Percentiles rank a stretch among this genome's conserved stretches.
These are phyloP conservation scores for Fusarium ramigenum DNA, from an alignment of 2,329 filamentous ascomycete species.

Conservation along the genomic window DNA sequence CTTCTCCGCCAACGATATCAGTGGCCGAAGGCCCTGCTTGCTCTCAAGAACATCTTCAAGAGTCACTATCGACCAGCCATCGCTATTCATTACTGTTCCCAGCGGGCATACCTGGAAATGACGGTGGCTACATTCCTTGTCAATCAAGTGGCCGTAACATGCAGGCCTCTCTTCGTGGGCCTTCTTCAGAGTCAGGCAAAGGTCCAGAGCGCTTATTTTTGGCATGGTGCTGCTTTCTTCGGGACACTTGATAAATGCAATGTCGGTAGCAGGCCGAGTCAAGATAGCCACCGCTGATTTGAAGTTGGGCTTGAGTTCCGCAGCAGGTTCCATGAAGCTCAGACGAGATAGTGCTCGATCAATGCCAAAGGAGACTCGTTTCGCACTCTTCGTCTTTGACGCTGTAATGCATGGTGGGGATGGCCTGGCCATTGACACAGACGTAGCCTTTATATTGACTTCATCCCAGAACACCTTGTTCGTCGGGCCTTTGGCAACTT, in stretches of 20 bases:
- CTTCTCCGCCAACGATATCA: neutral
- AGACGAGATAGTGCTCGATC: neutral
- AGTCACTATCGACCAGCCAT: neutral
- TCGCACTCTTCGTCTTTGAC: neutral
- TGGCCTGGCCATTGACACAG: neutral
- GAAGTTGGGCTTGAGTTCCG: fast-evolving
- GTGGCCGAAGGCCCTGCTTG: fast-evolving
- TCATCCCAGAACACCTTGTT: conserved; percentile 12
- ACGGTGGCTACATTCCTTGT: neutral
- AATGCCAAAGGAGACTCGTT: neutral
- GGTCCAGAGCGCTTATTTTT: neutral
- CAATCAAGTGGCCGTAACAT: neutral
- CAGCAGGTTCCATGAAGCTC: fast-evolving
- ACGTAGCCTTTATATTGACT: neutral
- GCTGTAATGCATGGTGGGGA: too few species aligned
- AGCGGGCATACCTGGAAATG: neutral
- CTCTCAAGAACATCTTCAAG: neutral
- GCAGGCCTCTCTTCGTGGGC: neutral
- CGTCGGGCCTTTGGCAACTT: neutral
- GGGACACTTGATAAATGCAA: neutral
- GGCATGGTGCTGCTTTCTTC: neutral
- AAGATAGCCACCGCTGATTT: fast-evolving
- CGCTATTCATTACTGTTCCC: fast-evolving
- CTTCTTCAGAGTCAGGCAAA: neutral
- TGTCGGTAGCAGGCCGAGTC: neutral